phyloP scores from a whole-genome alignment of 805 yeast species.

The Yarrowia sp. region DNA sequence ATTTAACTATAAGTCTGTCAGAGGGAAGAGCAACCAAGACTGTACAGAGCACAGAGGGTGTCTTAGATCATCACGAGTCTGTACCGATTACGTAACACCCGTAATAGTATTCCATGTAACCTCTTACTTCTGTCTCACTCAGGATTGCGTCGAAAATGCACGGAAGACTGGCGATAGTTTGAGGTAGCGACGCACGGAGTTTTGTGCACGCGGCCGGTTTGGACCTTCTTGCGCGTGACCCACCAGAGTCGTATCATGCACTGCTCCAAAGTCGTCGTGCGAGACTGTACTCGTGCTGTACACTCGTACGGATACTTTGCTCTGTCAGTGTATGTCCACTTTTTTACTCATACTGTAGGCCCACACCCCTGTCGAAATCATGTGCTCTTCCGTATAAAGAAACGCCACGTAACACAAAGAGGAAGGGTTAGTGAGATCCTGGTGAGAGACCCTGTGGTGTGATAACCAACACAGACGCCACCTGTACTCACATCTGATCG shows the following conservation, averaged over 20 bases:
- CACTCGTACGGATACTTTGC: neutral
- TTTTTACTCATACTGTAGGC: neutral
- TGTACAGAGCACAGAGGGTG: no score
- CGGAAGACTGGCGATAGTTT: constrained; percentile 7
- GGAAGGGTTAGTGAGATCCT: no score
- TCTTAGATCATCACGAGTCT: no score
- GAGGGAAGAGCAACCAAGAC: no score
- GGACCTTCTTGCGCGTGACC: neutral
- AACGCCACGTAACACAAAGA: constrained; percentile 14
- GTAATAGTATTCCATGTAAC: no score
- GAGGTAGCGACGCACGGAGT: constrained; percentile 1
- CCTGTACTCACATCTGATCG: no score
- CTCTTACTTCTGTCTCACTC: neutral
- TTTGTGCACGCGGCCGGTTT: constrained; percentile 2
- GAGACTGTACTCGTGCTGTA: neutral
- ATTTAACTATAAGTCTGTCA: constrained; percentile 6
- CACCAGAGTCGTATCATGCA: constrained; percentile 3
- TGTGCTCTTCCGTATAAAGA: constrained; percentile 15
- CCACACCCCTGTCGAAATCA: constrained; percentile 26
- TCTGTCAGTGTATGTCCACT: neutral
- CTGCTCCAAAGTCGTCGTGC: neutral
- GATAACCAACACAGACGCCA: no score
- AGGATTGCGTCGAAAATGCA: constrained; percentile 9
- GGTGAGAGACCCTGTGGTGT: no score
- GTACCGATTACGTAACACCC: no score